Evolutionary conservation across 192 early-diverging fungal species (phyloP).

Genomic region (Rhizophlyctis rosea): DNA sequence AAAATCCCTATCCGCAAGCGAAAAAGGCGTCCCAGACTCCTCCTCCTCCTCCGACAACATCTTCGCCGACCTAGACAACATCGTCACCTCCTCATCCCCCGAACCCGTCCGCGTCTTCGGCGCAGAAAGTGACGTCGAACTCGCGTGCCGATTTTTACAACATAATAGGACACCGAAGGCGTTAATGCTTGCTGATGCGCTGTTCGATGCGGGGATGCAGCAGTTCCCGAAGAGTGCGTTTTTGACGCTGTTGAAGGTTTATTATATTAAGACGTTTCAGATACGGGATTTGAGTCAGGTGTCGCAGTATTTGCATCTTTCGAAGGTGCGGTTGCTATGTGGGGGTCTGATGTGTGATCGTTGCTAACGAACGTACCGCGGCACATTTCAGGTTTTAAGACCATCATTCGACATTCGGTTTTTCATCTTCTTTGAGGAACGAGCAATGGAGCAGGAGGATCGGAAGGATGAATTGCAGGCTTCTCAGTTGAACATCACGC

Average conservation of each 20-base stretch:
- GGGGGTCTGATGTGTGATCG: neutral
- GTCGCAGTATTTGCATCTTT: neutral
- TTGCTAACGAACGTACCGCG: neutral
- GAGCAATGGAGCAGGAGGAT: conserved; percentile 20
- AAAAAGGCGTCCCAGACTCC: too few relatives aligned
- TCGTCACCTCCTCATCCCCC: too few relatives aligned
- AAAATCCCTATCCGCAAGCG: too few relatives aligned
- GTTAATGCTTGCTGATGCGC: conserved; percentile 6
- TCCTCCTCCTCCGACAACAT: too few relatives aligned
- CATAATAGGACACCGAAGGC: conserved; percentile 12
- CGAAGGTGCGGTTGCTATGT: conserved; percentile 11
- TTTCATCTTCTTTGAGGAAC: conserved; percentile 23
- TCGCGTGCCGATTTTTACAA: conserved; percentile 27
- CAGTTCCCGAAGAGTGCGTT: conserved; percentile 15
- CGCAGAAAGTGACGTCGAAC: conserved; percentile 22
- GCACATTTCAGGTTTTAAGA: conserved; percentile 4
- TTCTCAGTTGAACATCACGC: conserved; percentile 19
- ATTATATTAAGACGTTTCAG: conserved; percentile 17
- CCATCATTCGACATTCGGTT: conserved; percentile 23
- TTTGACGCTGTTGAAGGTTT: conserved; percentile 8
- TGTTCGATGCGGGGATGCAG: conserved; percentile 16
- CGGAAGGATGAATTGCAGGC: conserved; percentile 22
- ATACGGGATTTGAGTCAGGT: conserved; percentile 9
- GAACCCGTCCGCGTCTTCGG: too few relatives aligned
- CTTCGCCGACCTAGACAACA: too few relatives aligned